Conservation (phyloP, 768 basidiomycete species). For the Mycena olivaceomarginata region DNA sequence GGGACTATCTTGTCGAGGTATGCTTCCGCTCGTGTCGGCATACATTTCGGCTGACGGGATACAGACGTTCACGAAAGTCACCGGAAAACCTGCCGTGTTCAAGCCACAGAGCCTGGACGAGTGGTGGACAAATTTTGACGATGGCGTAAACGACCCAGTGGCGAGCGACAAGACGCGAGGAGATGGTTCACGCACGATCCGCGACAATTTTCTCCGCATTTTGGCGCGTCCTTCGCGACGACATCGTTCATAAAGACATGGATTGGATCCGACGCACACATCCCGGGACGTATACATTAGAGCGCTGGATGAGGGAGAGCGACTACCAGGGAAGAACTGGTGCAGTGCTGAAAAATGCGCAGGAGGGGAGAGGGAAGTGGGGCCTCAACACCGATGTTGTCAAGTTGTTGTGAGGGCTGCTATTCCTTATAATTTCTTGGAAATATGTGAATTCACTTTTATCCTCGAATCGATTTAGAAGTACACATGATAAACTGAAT, state of each 20-base stretch:
- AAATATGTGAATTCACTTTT: too few relatives aligned
- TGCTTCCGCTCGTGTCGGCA: not conserved
- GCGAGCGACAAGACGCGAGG: conserved; percentile 24
- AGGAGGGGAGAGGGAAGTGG: conserved; percentile 12
- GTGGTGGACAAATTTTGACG: conserved; percentile 44
- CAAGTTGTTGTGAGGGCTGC: not conserved
- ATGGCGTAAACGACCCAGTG: conserved; percentile 13
- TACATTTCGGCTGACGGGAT: too few relatives aligned
- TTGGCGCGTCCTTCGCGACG: conserved; percentile 57
- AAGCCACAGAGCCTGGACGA: conserved; percentile 25
- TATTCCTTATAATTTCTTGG: not conserved
- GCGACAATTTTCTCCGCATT: conserved; percentile 47
- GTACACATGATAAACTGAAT: too few relatives aligned
- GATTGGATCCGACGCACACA: conserved; percentile 56
- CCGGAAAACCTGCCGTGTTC: conserved; percentile 36
- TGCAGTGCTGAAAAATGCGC: conserved; percentile 20
- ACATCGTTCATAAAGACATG: conserved; percentile 53
- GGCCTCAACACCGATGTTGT: conserved; percentile 15
- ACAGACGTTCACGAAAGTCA: conserved; percentile 42
- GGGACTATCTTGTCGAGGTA: conserved; percentile 57
- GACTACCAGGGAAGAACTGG: not conserved
- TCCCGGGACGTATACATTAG: conserved; percentile 51
- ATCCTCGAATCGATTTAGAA: too few relatives aligned
- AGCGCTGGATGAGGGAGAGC: conserved; percentile 57
- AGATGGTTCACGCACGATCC: conserved; percentile 28